Evolutionary conservation across 768 basidiomycete genomes (phyloP).

Genomic region (Boletus rubropictus): DNA sequence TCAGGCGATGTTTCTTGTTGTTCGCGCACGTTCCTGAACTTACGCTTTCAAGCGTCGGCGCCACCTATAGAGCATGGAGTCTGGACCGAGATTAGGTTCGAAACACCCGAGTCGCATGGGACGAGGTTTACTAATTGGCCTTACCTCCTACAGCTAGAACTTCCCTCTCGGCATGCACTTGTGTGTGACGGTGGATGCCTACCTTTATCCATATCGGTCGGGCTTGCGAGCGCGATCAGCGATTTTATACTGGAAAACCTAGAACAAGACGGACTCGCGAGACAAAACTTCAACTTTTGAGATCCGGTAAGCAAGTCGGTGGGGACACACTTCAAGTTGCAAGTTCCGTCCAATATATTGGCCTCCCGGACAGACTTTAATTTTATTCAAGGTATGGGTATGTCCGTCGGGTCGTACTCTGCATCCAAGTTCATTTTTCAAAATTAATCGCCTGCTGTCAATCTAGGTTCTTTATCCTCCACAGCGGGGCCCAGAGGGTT

Average conservation of each 20-base stretch:
- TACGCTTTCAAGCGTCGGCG: not conserved
- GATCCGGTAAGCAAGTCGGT: not conserved
- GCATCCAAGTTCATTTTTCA: not conserved
- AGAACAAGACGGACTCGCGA: not conserved
- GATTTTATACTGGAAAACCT: not conserved
- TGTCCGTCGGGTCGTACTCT: not conserved
- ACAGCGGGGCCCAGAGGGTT: not conserved
- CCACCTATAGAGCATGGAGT: not conserved
- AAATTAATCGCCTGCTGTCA: not conserved
- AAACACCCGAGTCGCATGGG: no score
- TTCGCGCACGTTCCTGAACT: not conserved
- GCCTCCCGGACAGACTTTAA: no score
- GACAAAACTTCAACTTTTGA: no score
- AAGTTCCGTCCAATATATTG: not conserved
- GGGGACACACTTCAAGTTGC: not conserved
- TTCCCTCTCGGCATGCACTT: not conserved
- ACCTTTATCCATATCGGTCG: not conserved
- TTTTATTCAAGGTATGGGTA: no score
- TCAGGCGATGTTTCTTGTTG: not conserved
- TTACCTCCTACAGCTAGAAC: not conserved
- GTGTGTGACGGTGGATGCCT: not conserved
- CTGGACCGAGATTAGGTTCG: not conserved
- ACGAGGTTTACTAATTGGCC: not conserved
- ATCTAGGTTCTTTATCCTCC: not conserved
- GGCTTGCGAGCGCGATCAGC: not conserved